phyloP scores from a whole-genome alignment of 2,329 filamentous ascomycete species.

The Ceratocystis alfenasii region DNA sequence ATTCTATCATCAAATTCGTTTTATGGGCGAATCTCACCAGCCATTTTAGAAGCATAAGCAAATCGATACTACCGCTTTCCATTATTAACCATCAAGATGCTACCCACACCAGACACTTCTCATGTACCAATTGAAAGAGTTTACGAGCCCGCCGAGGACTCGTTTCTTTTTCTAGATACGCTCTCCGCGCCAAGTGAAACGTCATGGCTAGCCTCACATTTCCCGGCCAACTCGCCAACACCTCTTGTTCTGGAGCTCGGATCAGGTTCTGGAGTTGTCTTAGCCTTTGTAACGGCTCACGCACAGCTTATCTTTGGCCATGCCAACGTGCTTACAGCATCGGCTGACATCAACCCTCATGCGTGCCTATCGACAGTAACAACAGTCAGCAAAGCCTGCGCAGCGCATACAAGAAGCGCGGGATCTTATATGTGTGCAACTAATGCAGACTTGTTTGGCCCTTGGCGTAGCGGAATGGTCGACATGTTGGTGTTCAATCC shows the following conservation, averaged over 20 bases:
- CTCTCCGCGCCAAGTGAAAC: constrained; percentile 61
- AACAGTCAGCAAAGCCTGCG: constrained; percentile 43
- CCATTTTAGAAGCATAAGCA: too few relatives aligned
- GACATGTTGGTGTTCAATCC: constrained; percentile 95
- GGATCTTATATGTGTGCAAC: constrained; percentile 50
- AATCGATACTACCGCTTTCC: neutral
- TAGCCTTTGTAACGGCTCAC: constrained; percentile 75
- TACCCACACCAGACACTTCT: constrained; percentile 85
- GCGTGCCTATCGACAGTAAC: constrained; percentile 64
- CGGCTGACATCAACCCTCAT: constrained; percentile 73
- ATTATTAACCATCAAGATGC: constrained; percentile 42
- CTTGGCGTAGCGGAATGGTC: constrained; percentile 42
- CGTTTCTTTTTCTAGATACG: constrained; percentile 84
- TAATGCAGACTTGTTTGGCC: constrained; percentile 56
- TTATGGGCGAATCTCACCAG: too few relatives aligned
- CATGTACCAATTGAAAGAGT: constrained; percentile 81
- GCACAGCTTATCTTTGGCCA: constrained; percentile 60
- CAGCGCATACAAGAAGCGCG: constrained; percentile 13
- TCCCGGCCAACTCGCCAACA: constrained; percentile 34
- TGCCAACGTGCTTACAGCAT: constrained; percentile 56
- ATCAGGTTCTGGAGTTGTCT: constrained; percentile 84
- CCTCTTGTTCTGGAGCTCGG: constrained; percentile 75
- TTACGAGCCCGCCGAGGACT: constrained; percentile 94
- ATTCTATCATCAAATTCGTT: too few relatives aligned
- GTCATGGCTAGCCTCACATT: constrained; percentile 54